These are phyloP conservation scores for Corylus avellana DNA, from an alignment of 306 rosid genomes.

Conservation along the genomic window DNA sequence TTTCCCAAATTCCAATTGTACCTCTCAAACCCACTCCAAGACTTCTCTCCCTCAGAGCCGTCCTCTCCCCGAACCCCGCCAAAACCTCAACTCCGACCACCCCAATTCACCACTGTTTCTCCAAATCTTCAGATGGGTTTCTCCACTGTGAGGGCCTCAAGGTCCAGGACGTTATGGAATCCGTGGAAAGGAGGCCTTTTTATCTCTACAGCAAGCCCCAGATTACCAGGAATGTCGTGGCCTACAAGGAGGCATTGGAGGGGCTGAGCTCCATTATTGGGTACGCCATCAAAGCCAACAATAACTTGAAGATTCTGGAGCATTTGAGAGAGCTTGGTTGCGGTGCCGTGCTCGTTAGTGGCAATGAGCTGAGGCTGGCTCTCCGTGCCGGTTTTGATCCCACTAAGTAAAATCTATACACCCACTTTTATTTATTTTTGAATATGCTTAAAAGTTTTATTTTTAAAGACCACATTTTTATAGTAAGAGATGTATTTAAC, in stretches of 20 bases:
- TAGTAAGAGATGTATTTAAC: too few relatives aligned
- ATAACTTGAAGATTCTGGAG: slow-evolving; percentile 83
- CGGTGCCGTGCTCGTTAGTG: slow-evolving; percentile 98
- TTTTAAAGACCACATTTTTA: neutral
- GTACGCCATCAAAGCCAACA: slow-evolving; percentile 92
- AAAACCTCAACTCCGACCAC: slow-evolving; percentile 36
- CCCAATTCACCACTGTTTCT: slow-evolving; percentile 69
- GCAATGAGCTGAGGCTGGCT: slow-evolving; percentile 82
- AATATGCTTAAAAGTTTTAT: slow-evolving; percentile 7
- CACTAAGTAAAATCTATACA: slow-evolving; percentile 47
- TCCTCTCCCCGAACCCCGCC: slow-evolving; percentile 55
- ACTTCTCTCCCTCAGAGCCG: slow-evolving; percentile 50
- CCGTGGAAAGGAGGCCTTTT: slow-evolving; percentile 86
- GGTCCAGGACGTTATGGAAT: slow-evolving; percentile 84
- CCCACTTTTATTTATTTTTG: neutral
- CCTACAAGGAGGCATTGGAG: slow-evolving; percentile 76
- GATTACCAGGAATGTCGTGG: slow-evolving; percentile 79
- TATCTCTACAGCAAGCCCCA: slow-evolving; percentile 89
- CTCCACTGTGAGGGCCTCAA: slow-evolving; percentile 64
- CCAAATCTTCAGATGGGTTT: slow-evolving; percentile 79
- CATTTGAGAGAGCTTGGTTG: slow-evolving; percentile 85
- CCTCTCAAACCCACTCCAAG: slow-evolving; percentile 33
- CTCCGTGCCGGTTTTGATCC: slow-evolving; percentile 89
- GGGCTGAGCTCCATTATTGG: slow-evolving; percentile 77
- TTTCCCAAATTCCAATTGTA: slow-evolving; percentile 29